Base-by-base conservation (phyloP, 768 basidiomycete genomes). In the Pholiota conissans region DNA sequence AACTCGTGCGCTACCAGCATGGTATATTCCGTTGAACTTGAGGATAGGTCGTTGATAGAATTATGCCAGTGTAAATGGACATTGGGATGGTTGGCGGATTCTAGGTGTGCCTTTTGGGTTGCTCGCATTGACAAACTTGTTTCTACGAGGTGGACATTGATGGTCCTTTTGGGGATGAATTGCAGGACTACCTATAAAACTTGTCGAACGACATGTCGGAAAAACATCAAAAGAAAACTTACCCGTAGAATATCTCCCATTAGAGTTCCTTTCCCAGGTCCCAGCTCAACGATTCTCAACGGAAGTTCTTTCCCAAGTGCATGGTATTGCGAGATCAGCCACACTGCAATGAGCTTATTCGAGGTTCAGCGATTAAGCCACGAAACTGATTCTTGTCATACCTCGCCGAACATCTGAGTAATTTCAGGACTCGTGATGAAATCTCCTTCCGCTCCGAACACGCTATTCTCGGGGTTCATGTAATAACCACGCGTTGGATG, bases 351-450 rank as follows among this genome's bases (percentile, higher is more conserved):
- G 5, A 98, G 79, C 95, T n/a, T 98, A 77, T 49, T 57, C 46
- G 35, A 40, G 16, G 37, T 51, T 57, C 56, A 57, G 28, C 67
- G 66, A 62, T 55, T 60, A 60, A 74, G 68, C 11, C 34, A n/a
- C 18, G 24, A 11, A 52, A 37, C 51, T 24, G 56, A 32, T 9
- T 10, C 27, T 37, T 42, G 14, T 71, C 84, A 61, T 68, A 95
- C 96, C 86, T 99, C 96, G 58, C 97, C 97, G 69, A 98, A 98
- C 0, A 92, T 84, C 69, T 98, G 95, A 64, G 86, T 91, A 52
- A 99, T 98, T 71, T 99, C 97, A 1, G 96, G 97, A 64, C 91
- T 94, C 10, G 97, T 99, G 20, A 91, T 89, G 67, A 98, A 99
- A 76, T 99, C 97, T 5, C 97, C 97, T 39, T 80, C 77, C 0